Conservation (phyloP, 169 alveolate genomes). For the Plasmodium knowlesi region DNA sequence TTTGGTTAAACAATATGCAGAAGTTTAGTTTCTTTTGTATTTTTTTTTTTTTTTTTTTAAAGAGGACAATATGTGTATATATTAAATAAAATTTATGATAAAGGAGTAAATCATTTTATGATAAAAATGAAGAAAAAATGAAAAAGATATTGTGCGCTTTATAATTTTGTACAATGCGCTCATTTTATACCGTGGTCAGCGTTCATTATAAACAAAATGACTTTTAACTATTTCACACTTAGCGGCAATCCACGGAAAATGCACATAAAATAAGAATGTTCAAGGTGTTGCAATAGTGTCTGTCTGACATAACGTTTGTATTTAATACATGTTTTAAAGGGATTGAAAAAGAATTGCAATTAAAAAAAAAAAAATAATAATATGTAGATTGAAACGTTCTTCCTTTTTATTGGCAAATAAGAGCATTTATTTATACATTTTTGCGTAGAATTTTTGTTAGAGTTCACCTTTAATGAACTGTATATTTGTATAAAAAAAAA, state of each 20-base stretch:
- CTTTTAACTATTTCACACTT: slow-evolving; percentile 6
- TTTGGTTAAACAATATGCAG: slow-evolving; percentile 3
- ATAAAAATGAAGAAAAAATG: slow-evolving; percentile 23
- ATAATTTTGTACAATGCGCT: slow-evolving; percentile 30
- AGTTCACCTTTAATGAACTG: slow-evolving; percentile 5
- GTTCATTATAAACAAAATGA: slow-evolving; percentile 37
- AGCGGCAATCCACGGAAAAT: slow-evolving; percentile 10
- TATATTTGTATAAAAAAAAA: not conserved
- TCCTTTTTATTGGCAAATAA: not conserved
- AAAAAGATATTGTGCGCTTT: not conserved
- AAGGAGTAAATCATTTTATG: not conserved
- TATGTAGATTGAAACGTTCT: not conserved
- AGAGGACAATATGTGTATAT: slow-evolving; percentile 16
- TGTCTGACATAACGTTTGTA: slow-evolving; percentile 6
- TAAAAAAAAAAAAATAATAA: slow-evolving; percentile 15
- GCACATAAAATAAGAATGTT: not conserved
- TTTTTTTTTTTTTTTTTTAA: slow-evolving; percentile 36
- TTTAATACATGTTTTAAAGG: not conserved
- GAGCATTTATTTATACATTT: not conserved
- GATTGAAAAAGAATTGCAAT: not conserved
- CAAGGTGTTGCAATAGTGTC: not conserved
- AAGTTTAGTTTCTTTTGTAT: slow-evolving; percentile 27
- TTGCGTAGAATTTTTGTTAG: not conserved
- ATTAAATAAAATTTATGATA: not conserved
- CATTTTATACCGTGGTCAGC: slow-evolving; percentile 14